Conservation (phyloP, 805 yeast species). For the Starmerella bacillaris region DNA sequence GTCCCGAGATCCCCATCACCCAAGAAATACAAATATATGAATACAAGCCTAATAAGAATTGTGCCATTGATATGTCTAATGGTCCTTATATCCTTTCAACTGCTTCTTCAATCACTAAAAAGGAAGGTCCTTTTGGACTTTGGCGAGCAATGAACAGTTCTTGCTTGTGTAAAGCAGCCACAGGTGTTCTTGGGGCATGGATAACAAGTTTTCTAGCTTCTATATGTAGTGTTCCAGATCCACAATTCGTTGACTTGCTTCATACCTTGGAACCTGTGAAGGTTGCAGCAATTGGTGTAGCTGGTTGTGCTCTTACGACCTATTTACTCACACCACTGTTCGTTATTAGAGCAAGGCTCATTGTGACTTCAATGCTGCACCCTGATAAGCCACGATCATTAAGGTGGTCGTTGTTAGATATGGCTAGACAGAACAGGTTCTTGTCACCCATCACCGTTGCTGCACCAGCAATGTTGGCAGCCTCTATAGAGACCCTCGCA, state of each 20-base stretch:
- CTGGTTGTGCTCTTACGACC: conserved; percentile 58
- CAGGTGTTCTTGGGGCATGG: conserved; percentile 77
- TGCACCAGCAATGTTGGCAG: conserved; percentile 43
- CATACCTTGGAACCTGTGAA: conserved; percentile 61
- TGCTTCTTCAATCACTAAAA: conserved; percentile 35
- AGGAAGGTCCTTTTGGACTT: conserved; percentile 47
- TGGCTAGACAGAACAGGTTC: conserved; percentile 25
- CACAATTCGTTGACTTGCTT: conserved; percentile 57
- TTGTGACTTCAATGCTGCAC: conserved; percentile 44
- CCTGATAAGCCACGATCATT: conserved; percentile 38
- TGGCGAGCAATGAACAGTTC: conserved; percentile 60
- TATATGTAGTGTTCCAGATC: conserved; percentile 67
- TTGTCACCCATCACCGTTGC: conserved; percentile 43
- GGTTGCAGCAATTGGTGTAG: conserved; percentile 48
- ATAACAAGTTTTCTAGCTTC: conserved; percentile 76
- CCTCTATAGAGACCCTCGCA: conserved; percentile 45
- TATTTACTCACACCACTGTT: conserved; percentile 63
- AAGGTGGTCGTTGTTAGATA: conserved; percentile 40
- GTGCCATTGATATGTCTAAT: conserved; percentile 10
- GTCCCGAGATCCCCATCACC: neutral
- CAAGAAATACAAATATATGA: neutral
- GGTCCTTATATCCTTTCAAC: conserved; percentile 22
- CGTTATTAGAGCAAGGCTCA: conserved; percentile 57
- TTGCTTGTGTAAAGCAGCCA: conserved; percentile 56
- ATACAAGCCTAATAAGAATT: neutral